phyloP scores from a whole-genome alignment of 345 rosid genomes.

The Hibiscus tridactylites region DNA sequence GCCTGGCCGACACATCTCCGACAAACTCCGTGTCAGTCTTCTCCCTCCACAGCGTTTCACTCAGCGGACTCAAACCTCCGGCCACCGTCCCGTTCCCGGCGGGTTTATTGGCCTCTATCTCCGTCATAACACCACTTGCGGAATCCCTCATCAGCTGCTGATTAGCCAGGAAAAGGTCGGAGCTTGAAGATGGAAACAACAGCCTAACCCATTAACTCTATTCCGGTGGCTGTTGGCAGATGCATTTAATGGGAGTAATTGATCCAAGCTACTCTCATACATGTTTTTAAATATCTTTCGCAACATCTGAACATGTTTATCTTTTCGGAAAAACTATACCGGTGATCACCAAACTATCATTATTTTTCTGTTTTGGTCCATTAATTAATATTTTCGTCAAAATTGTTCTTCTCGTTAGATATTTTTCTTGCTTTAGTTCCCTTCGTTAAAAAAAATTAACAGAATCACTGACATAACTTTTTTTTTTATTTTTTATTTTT shows the following conservation, averaged over 20 bases:
- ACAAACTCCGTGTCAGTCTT: constrained; percentile 41
- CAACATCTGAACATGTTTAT: background rate
- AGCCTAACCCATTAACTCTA: constrained; percentile 4
- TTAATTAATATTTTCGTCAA: too few species aligned
- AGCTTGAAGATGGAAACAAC: background rate
- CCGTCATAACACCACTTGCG: constrained; percentile 31
- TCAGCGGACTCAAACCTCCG: constrained; percentile 67
- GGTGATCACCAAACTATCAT: too few species aligned
- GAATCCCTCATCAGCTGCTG: constrained; percentile 8
- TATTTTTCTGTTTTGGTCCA: too few species aligned
- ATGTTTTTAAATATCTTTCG: background rate
- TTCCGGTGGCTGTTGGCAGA: constrained; percentile 26
- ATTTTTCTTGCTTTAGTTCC: too few species aligned
- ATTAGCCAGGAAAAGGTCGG: background rate
- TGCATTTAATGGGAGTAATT: constrained; percentile 29
- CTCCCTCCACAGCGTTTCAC: constrained; percentile 73
- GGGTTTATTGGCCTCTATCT: constrained; percentile 62
- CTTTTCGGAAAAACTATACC: background rate
- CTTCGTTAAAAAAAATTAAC: too few species aligned
- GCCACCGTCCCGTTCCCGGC: constrained; percentile 32
- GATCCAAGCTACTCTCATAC: constrained; percentile 4
- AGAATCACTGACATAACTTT: too few species aligned
- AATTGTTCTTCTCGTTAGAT: too few species aligned
- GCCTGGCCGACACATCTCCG: constrained; percentile 81
- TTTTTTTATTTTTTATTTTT: too few species aligned